These are phyloP conservation scores for Pigoraptor vietnamica DNA, from an alignment of 78 protist genomes.

Conservation along the genomic window DNA sequence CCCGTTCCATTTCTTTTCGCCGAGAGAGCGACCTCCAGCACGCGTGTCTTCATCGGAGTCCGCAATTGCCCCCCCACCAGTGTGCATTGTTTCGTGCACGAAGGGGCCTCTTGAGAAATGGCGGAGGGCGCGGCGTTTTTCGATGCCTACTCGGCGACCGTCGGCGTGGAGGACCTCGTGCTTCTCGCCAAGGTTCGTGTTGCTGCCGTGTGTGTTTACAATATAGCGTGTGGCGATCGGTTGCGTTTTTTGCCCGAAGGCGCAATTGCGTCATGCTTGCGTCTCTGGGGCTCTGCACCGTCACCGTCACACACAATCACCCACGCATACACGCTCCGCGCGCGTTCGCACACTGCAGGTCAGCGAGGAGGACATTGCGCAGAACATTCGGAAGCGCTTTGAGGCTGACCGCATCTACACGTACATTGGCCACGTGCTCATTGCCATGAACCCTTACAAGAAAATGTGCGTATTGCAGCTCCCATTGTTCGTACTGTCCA, in stretches of 20 bases:
- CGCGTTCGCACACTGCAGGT: background rate
- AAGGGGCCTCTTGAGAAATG: background rate
- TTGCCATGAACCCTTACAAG: slow-evolving; percentile 3
- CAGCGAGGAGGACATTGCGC: background rate
- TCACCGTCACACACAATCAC: background rate
- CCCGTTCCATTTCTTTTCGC: too few relatives aligned
- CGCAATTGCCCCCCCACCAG: background rate
- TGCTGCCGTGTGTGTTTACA: too few relatives aligned
- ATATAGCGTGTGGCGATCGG: too few relatives aligned
- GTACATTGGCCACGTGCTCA: slow-evolving; percentile 2
- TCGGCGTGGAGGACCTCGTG: background rate
- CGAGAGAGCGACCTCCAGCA: too few relatives aligned
- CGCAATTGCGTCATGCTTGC: too few relatives aligned
- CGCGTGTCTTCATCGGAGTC: too few relatives aligned
- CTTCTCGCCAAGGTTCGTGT: background rate
- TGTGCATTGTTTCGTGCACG: background rate
- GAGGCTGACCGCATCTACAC: background rate
- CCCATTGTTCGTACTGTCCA: background rate
- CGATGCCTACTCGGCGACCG: background rate
- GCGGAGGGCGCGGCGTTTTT: background rate
- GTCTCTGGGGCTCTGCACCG: too few relatives aligned
- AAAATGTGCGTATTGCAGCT: background rate
- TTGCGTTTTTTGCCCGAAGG: too few relatives aligned
- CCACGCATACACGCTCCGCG: background rate
- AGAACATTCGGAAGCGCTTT: background rate